Base-by-base conservation (phyloP, 2,329 filamentous ascomycete species). In the Cladosporium colombiae region DNA sequence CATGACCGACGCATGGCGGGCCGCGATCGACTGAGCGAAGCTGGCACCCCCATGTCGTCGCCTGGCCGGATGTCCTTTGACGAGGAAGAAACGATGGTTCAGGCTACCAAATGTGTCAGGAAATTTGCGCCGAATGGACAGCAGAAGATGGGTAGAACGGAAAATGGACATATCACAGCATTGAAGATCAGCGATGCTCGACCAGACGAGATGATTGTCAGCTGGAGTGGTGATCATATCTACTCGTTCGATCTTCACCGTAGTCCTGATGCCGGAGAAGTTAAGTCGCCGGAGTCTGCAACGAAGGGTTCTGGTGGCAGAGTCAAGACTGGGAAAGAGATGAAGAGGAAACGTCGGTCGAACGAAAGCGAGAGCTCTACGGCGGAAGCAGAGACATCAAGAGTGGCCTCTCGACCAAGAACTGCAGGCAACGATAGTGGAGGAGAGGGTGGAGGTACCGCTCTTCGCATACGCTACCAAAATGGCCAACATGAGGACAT, bases 161-260 rank as follows among this genome's bases (percentile, higher is more conserved):
- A 88, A 63, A 84, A 84, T 67, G 85, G 87, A 5, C 87, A 90
- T 70, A 90, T 90, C 71, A 90, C 88, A 2, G 87, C 88, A 18
- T 89, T 87, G 76, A 90, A 89, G 76, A 90, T 90, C 71, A 89
- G 87, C 69, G 86, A 90, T 76, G 86, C 86, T 10, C 84, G 88
- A 67, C 88, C 88, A 0, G 88, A 90, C 68, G 88, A 90, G 71
- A 84, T 90, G 71, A 77, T 90, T 16, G 88, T 86, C 25, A 89
- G 87, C 70, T 90, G 88, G 88, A 89, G 86, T 23, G 86, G 86
- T 25, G 87, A 89, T 68, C 82, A 86, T 68, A 87, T 90, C 60
- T 76, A 76, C 76, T 85, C 85, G 70, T 90, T 90, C 71, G 87
- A 90, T 71, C 81, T 90, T 18, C 77, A 88, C 52, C 82, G 83